These are phyloP conservation scores for Chlamydomonas incerta DNA, from an alignment of 139 green algal species.

Conservation along the genomic window DNA sequence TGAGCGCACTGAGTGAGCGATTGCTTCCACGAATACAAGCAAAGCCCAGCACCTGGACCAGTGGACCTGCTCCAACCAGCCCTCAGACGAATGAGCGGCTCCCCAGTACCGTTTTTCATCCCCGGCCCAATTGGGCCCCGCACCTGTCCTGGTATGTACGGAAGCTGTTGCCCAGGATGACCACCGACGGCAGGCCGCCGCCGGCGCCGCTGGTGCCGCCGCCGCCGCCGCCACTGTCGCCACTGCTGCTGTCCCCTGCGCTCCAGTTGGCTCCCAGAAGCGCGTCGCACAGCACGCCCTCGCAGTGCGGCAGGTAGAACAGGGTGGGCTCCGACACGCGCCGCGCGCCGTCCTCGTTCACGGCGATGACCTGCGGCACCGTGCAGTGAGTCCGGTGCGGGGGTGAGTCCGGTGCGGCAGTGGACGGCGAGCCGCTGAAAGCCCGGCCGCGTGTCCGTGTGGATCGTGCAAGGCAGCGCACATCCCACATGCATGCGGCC, in stretches of 20 bases:
- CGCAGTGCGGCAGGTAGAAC: slow-evolving; percentile 81
- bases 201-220: neutral
- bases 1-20: too few relatives aligned
- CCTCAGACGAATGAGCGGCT: too few relatives aligned
- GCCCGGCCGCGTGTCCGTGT: too few relatives aligned
- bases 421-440: too few relatives aligned
- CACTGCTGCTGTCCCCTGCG: neutral
- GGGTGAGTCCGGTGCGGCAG: too few relatives aligned
- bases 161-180: slow-evolving; percentile 71
- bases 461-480: too few relatives aligned
- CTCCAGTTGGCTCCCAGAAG: slow-evolving; percentile 64
- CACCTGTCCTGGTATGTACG: slow-evolving; percentile 43
- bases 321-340: slow-evolving; percentile 59
- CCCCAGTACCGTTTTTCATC: too few relatives aligned
- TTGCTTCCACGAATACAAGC: too few relatives aligned
- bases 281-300: slow-evolving; percentile 58
- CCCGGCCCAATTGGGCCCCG: too few relatives aligned
- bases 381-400: neutral
- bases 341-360: slow-evolving; percentile 57
- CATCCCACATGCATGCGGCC: too few relatives aligned
- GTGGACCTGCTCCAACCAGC: neutral
- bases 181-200: slow-evolving; percentile 49
- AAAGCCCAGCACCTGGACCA: neutral
- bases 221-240: too few relatives aligned
- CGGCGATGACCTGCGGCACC: slow-evolving; percentile 6